Percentiles rank a stretch among this genome's conserved stretches.
Evolutionary conservation across 805 yeast genomes (phyloP).

Genomic region (Hanseniaspora guilliermondii): DNA sequence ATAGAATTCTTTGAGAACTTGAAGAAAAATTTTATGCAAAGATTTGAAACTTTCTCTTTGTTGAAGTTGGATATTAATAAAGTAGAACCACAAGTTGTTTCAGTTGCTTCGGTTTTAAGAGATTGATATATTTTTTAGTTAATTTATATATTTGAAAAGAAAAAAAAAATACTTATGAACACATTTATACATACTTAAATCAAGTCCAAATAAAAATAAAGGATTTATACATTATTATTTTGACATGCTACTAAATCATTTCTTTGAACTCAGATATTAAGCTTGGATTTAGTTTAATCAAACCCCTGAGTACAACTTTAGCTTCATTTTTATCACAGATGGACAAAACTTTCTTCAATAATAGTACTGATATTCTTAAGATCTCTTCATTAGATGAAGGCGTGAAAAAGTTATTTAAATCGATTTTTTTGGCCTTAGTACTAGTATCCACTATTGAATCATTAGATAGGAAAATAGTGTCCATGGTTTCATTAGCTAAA

Average conservation of each 20-base stretch:
- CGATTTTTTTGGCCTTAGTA: conserved; percentile 6
- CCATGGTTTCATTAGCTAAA: conserved; percentile 36
- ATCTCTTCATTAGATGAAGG: not conserved
- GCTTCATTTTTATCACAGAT: not conserved
- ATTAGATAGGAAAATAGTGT: conserved; percentile 14
- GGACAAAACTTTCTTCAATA: conserved; percentile 1
- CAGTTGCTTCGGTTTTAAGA: conserved; percentile 21
- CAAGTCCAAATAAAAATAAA: no score
- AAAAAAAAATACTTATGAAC: not conserved
- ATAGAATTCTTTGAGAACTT: conserved; percentile 24
- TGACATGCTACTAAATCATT: not conserved
- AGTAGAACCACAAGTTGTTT: conserved; percentile 21
- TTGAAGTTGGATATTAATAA: conserved; percentile 22
- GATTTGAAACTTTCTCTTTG: conserved; percentile 23
- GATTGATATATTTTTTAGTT: not conserved
- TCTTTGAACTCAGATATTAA: conserved; percentile 1
- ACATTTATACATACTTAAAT: no score
- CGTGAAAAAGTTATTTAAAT: conserved; percentile 1
- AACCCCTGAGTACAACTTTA: not conserved
- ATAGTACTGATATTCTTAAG: not conserved
- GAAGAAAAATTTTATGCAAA: conserved; percentile 23
- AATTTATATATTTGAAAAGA: not conserved
- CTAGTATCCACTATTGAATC: not conserved
- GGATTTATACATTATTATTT: no score
- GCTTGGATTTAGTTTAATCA: not conserved